These are phyloP conservation scores for Violaceomyces palustris DNA, from an alignment of 1,284 basidiomycete genomes.

Conservation along the genomic window DNA sequence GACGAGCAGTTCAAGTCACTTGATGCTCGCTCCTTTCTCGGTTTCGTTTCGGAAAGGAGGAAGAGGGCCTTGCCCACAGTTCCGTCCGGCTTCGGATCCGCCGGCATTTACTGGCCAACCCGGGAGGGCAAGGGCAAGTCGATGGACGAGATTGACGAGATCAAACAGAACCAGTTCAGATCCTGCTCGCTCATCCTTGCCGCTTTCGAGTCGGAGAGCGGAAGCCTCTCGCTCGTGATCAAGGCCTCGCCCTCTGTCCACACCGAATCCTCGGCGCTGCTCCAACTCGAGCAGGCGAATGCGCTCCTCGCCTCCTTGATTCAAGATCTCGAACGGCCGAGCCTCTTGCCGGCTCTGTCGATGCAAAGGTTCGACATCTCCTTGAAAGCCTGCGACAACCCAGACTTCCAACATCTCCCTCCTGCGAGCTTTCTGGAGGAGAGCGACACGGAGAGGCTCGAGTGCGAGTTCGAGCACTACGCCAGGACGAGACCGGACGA, in stretches of 20 bases:
- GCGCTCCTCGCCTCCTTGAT: conserved; percentile 24
- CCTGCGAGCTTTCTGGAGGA: conserved; percentile 11
- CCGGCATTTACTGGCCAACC: too few species aligned
- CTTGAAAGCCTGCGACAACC: conserved; percentile 31
- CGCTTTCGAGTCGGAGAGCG: neutral
- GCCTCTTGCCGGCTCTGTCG: conserved; percentile 13
- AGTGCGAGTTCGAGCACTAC: conserved; percentile 37
- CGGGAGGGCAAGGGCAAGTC: too few species aligned
- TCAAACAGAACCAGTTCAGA: too few species aligned
- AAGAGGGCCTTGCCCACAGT: too few species aligned
- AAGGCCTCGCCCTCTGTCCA: conserved; percentile 31
- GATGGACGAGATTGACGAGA: too few species aligned
- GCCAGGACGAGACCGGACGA: conserved; percentile 19
- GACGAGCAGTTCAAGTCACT: too few species aligned
- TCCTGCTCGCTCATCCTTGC: conserved; percentile 18
- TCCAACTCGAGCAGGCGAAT: conserved; percentile 28
- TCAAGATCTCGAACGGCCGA: conserved; percentile 1
- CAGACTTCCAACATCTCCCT: conserved; percentile 14
- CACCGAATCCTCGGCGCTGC: conserved; percentile 20
- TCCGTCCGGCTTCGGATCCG: too few species aligned
- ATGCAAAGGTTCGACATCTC: conserved; percentile 19
- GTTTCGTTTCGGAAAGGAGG: too few species aligned
- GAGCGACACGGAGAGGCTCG: conserved; percentile 22
- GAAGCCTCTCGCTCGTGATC: conserved; percentile 8
- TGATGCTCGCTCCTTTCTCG: too few species aligned